phyloP scores from a whole-genome alignment of 2,329 filamentous ascomycete species.

The Fusarium dlaminii region DNA sequence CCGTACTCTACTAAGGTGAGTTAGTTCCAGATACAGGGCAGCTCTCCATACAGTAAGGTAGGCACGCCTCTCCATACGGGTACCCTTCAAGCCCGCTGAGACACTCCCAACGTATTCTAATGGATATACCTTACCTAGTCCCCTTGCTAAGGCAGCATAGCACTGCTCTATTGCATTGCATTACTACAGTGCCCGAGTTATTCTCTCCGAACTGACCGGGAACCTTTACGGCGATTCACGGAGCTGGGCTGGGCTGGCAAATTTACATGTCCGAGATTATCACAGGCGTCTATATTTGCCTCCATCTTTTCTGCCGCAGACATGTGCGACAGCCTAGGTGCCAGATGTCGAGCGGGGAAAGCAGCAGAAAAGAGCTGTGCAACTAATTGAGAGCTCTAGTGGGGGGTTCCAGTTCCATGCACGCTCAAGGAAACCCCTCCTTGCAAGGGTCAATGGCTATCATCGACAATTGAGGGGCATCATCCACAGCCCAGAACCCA shows the following conservation, averaged over 20 bases:
- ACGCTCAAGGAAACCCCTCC: conserved; percentile 18
- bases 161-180: neutral
- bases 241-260: neutral
- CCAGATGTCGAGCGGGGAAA: conserved; percentile 27
- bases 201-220: conserved; percentile 17
- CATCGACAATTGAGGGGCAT: conserved; percentile 33
- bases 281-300: conserved; percentile 6
- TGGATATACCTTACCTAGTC: neutral
- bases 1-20: neutral
- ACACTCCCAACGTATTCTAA: conserved; percentile 5
- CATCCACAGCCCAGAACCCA: conserved; percentile 32
- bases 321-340: conserved; percentile 27
- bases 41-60: neutral
- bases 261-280: conserved; percentile 36
- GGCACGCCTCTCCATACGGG: neutral
- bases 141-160: neutral
- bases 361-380: conserved; percentile 11
- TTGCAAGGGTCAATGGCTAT: conserved; percentile 26
- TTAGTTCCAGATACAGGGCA: neutral
- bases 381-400: conserved; percentile 28
- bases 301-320: conserved; percentile 2
- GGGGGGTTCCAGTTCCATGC: conserved; percentile 12
- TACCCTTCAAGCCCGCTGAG: conserved; percentile 11
- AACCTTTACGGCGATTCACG: conserved; percentile 5
- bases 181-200: neutral